Evolutionary conservation across 768 basidiomycete species (phyloP), one percentile per base, ranked within the genome.

Genomic region (Agaricus blazei): DNA sequence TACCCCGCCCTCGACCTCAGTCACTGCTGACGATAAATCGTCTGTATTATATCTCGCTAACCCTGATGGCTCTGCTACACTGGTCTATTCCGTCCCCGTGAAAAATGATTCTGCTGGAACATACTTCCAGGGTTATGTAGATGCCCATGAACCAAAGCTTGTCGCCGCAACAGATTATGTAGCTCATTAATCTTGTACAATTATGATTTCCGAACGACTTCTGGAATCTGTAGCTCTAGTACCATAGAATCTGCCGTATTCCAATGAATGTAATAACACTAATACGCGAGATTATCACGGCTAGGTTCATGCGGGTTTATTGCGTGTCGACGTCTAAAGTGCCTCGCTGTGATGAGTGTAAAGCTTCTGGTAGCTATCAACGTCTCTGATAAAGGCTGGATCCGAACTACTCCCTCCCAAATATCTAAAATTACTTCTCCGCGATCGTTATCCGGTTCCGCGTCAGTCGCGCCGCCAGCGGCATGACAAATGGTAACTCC

Each of bases 51-150:
- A 72, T 60, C 64, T 77, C 38, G 72, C 64, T 23, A 65, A 63
- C 52, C 63, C 68, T 3, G 74, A 76, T 59, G 72, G 72, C 9
- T 68, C 66, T 11, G 65, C 67, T 19, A 66, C 65, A 26, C 71
- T 80, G n/a, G 69, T 72, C 6, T 71, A 77, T 59, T 67, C 67
- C 23, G 48, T 72, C 23, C 70, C 72, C 46, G 63, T 74, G 29
- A 63, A 63, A 54, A 70, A 70, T 61, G 59, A 64, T n/a, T 59
- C 60, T 5, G 54, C 59, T 5, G 65, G 78, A 53, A 72, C 73
- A 23, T 83, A 79, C 78, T 75, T 72, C 62, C 79, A 84, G 65
- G 81, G 79, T 1, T 80, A 78, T 59, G 73, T 84, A 49, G 81
- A 82, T 54, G 81, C 78, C 9, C 75, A 78, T 55, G 67, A 73